Conservation (phyloP, 768 basidiomycete species). For the Calocera viscosa region DNA sequence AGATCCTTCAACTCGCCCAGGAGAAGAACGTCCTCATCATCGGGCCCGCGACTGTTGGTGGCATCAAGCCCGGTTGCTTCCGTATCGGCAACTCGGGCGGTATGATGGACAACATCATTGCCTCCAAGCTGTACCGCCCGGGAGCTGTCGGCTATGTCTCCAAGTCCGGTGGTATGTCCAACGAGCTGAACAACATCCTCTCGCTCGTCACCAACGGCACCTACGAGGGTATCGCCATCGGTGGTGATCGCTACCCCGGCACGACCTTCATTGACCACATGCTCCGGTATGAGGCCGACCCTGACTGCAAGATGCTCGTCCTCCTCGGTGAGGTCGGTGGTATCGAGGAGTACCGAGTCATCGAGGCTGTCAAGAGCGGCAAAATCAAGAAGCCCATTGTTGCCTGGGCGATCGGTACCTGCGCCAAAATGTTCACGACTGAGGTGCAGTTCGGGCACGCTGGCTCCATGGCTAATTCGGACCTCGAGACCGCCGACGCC, state of each 20-base stretch:
- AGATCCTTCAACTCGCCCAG: constrained; percentile 82
- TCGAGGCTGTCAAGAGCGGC: constrained; percentile 89
- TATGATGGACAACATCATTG: constrained; percentile 99
- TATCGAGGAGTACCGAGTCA: constrained; percentile 97
- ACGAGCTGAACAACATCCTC: constrained; percentile 99
- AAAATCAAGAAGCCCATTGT: constrained; percentile 96
- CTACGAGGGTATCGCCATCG: constrained; percentile 99
- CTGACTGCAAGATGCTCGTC: constrained; percentile 97
- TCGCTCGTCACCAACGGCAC: constrained; percentile 92
- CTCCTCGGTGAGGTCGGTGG: constrained; percentile 98
- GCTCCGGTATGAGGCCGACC: constrained; percentile 91
- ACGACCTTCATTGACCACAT: constrained; percentile 99
- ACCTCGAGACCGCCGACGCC: constrained; percentile 92
- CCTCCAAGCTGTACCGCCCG: constrained; percentile 94
- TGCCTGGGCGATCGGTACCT: constrained; percentile 99
- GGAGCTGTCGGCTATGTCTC: constrained; percentile 98
- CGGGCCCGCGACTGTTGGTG: constrained; percentile 96
- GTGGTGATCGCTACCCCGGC: constrained; percentile 97
- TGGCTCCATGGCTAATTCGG: constrained; percentile 95
- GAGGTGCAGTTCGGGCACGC: constrained; percentile 99
- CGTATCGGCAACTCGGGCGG: constrained; percentile 98
- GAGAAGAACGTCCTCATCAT: constrained; percentile 81
- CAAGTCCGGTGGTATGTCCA: constrained; percentile 99
- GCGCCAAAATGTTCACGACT: constrained; percentile 99
- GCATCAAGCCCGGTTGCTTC: constrained; percentile 99